These are phyloP conservation scores for Citeromyces siamensis DNA, from an alignment of 1,139 yeast genomes.

Conservation along the genomic window DNA sequence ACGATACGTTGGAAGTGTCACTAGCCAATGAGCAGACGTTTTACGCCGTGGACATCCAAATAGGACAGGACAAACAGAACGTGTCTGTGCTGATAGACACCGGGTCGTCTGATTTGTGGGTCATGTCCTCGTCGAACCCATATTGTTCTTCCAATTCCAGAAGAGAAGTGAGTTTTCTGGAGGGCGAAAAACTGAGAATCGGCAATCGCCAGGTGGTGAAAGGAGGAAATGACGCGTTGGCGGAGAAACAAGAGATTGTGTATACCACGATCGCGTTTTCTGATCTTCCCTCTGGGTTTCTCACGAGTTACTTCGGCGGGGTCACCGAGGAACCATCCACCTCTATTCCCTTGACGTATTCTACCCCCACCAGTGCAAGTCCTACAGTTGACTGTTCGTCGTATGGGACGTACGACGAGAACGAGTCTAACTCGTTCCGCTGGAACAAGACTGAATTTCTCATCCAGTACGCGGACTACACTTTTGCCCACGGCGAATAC, in stretches of 20 bases:
- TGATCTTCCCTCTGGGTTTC: too few species aligned
- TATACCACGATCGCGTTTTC: too few species aligned
- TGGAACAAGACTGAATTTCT: slow-evolving; percentile 31
- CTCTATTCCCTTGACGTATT: neutral
- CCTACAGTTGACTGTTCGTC: slow-evolving; percentile 21
- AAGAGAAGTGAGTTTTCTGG: slow-evolving; percentile 6
- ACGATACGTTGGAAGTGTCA: slow-evolving; percentile 25
- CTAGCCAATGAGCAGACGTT: slow-evolving; percentile 32
- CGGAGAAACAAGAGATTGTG: slow-evolving; percentile 4
- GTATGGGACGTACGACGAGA: slow-evolving; percentile 38
- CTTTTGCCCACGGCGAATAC: slow-evolving; percentile 55
- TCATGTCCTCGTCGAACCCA: slow-evolving; percentile 19
- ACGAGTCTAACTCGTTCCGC: slow-evolving; percentile 30
- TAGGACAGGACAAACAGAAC: slow-evolving; percentile 44
- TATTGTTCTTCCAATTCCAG: slow-evolving; percentile 13
- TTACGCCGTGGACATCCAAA: slow-evolving; percentile 26
- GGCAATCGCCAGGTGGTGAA: slow-evolving; percentile 3
- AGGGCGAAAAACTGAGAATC: slow-evolving; percentile 6
- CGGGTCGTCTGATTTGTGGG: slow-evolving; percentile 64
- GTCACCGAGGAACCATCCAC: neutral
- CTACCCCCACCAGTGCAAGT: slow-evolving; percentile 5
- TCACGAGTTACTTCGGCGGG: neutral
- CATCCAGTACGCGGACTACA: slow-evolving; percentile 52
- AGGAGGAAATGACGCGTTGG: slow-evolving; percentile 1
- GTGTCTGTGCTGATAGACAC: slow-evolving; percentile 50